Base-by-base conservation (phyloP, 345 rosid genomes). In the Brassica napus region DNA sequence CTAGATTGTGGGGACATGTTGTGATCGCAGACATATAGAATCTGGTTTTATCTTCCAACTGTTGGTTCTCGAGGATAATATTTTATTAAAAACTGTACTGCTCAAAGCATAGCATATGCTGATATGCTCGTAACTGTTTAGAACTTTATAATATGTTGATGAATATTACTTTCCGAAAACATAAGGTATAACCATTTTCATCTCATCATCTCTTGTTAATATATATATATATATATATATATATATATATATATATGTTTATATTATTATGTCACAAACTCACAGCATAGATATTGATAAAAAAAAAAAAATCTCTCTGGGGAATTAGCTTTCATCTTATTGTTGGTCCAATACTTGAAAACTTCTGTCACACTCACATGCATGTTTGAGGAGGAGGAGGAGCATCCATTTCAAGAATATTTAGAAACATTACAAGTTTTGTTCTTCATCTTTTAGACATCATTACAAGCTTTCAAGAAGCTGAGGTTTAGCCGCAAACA, bases 1-100 rank as follows among this genome's bases (percentile, higher is more conserved):
- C 44, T 61, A 52, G 75, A 61, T 62, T 74, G 83, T 79, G 83
- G 83, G 83, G 83, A 74, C 75, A 74, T 54, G 15, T 7, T 68
- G 65, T 68, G 74, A 79, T 21, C n/a, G 70, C 34, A 60, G 65
- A 42, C 31, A 23, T 73, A 21, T 21, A 49, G 74, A 73, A 73
- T 73, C 69, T 67, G 78, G 44, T 79, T 72, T 73, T 47, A 73
- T 73, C 70, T 49, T 68, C 57, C 30, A 28, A 32, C 5, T 49
- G n/a, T 15, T 61, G 16, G 58, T 68, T 54, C 78, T 47, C 8
- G 15, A 73, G 0, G 72, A 78, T 73, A 72, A 72, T 55, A 0
- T 49, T 37, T n/a, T 65, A 21, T 52, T 1, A 23, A 54, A 42
- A 74, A 12, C 24, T 47, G 4, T 32, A 32, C 64, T 18, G 35